phyloP scores from a whole-genome alignment of 1,284 basidiomycete species.

The Cystobasidiaceae sp. region DNA sequence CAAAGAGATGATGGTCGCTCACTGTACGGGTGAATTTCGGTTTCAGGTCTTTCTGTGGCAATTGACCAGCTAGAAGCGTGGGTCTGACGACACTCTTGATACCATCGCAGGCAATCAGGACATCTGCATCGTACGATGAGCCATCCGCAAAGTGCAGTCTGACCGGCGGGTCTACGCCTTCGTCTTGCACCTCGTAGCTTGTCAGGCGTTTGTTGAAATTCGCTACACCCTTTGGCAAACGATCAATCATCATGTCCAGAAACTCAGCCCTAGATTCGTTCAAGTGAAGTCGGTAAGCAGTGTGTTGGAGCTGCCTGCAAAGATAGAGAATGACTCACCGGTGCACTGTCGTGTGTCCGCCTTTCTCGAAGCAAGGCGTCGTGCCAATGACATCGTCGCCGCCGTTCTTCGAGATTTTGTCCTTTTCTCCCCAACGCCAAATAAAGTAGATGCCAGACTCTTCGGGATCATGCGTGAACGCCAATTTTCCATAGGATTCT shows the following conservation, averaged over 20 bases:
- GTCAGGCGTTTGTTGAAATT: constrained; percentile 15
- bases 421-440: constrained; percentile 28
- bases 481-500: constrained; percentile 18
- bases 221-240: constrained; percentile 1
- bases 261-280: constrained; percentile 1
- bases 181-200: background rate
- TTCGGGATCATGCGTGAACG: constrained; percentile 20
- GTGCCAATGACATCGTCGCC: constrained; percentile 18
- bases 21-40: constrained; percentile 23
- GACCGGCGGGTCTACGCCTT: background rate
- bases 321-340: background rate
- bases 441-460: constrained; percentile 29
- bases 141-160: constrained; percentile 14
- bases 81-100: constrained; percentile 26
- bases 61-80: background rate
- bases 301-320: background rate
- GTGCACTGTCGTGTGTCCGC: constrained; percentile 26
- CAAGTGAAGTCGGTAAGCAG: too few species aligned
- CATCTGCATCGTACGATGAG: constrained; percentile 11
- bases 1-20: background rate
- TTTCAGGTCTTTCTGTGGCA: background rate
- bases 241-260: constrained; percentile 24
- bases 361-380: constrained; percentile 27
- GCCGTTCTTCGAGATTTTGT: constrained; percentile 8
- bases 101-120: constrained; percentile 16